These are phyloP conservation scores for Myxozyma monticola DNA, from an alignment of 805 yeast species.

Conservation along the genomic window DNA sequence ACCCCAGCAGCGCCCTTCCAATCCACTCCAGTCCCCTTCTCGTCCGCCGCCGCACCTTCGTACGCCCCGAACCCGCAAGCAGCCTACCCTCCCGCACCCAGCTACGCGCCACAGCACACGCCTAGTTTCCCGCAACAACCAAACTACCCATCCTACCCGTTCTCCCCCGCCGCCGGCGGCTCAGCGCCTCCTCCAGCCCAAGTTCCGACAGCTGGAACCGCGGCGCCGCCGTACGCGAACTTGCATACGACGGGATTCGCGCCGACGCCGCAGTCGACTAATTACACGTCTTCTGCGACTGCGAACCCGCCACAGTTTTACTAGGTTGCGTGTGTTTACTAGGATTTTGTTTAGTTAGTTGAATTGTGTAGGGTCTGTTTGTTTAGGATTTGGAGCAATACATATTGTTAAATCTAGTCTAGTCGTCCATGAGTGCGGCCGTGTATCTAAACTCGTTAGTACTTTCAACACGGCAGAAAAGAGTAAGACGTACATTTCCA, in stretches of 20 bases:
- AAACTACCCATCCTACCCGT: background rate
- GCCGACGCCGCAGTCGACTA: conserved; percentile 7
- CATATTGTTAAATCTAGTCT: too few species aligned
- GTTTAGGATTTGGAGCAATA: too few species aligned
- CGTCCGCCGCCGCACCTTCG: too few species aligned
- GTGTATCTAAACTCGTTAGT: background rate
- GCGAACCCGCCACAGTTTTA: conserved; percentile 6
- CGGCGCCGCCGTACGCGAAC: background rate
- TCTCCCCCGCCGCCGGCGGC: background rate
- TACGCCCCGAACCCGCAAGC: too few species aligned
- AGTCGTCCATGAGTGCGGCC: background rate
- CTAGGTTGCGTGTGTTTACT: too few species aligned
- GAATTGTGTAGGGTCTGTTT: too few species aligned
- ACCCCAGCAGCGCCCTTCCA: too few species aligned
- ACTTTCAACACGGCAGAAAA: background rate
- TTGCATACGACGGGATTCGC: conserved; percentile 11
- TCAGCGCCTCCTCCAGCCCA: background rate
- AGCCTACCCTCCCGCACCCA: too few species aligned
- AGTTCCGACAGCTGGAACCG: background rate
- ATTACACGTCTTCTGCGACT: conserved; percentile 8
- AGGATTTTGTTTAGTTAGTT: background rate
- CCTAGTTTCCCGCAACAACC: too few species aligned
- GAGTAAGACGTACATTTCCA: conserved; percentile 44
- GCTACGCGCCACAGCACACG: too few species aligned
- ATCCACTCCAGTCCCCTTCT: too few species aligned